Base-by-base conservation (phyloP, 768 basidiomycete genomes). In the Amanita polypyramis region DNA sequence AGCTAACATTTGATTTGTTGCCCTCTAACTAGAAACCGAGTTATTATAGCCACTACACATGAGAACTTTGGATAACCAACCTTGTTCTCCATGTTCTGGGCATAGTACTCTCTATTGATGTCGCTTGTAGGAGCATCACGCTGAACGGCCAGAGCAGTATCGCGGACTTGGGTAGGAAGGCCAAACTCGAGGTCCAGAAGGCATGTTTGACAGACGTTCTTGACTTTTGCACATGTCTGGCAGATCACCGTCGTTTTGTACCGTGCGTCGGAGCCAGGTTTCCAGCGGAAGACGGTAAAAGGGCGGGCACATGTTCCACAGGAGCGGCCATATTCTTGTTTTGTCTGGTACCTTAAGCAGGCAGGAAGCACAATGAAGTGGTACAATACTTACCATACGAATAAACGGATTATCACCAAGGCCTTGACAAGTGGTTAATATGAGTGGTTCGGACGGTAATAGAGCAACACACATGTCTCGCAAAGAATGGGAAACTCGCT, bases 241-340 rank as follows among this genome's bases (percentile, higher is more conserved):
- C 93, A 96, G 52, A 97, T 82, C 52, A 96, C 92, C 9, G 96
- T 99, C 51, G 91, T 87, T 73, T 98, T 98, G 79, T 79, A 97
- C 23, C 95, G 82, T 62, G 82, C 85, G 35, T 93, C 95, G 2
- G 82, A 70, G 38, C 96, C 96, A 2, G 96, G 94, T 60, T 97
- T 95, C 96, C 96, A 99, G 34, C 92, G 85, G 69, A 99, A 99
- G 56, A 97, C 86, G 41, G 90, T 95, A 68, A 94, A 95, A 2
- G 91, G 96, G 19, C 96, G 78, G 2, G 93, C 92, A 61, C 96
- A 99, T 45, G 95, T 95, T 54, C 97, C 97, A 66, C 96, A 99
- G 45, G 92, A 92, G 21, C 86, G 77, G 3, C 93, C 96, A 53
- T 87, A 95, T 60, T 93, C 87, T 76, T 98, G 96, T 67, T 97